Percentiles rank a stretch among this genome's conserved stretches.
phyloP scores from a whole-genome alignment of 352 stramenopile species.

The Globisporangium viniferum region DNA sequence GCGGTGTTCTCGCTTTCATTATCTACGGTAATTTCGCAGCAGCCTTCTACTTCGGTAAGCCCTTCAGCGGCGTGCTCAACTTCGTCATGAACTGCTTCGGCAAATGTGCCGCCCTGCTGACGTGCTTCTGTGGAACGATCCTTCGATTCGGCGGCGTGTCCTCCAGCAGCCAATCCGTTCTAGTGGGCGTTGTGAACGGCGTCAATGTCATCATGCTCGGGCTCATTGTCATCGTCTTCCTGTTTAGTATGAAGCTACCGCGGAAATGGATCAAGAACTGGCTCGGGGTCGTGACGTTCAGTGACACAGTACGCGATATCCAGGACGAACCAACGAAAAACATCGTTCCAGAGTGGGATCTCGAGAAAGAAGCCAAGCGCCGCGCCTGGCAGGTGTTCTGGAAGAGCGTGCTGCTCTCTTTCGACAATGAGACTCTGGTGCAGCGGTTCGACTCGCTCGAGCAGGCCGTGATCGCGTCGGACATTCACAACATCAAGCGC shows the following conservation, averaged over 20 bases:
- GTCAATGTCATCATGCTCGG: slow-evolving; percentile 42
- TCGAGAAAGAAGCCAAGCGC: slow-evolving; percentile 44
- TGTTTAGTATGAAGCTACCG: slow-evolving; percentile 34
- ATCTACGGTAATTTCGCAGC: slow-evolving; percentile 30
- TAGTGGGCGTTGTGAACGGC: slow-evolving; percentile 34
- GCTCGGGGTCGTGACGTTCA: slow-evolving; percentile 42
- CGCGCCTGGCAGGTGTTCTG: slow-evolving; percentile 56
- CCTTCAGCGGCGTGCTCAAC: slow-evolving; percentile 45
- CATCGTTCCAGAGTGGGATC: slow-evolving; percentile 32
- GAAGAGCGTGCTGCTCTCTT: slow-evolving; percentile 27
- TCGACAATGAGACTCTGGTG: slow-evolving; percentile 20
- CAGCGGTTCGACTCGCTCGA: slow-evolving; percentile 32
- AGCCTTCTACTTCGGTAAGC: slow-evolving; percentile 29
- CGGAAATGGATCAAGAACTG: slow-evolving; percentile 34
- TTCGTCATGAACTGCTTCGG: slow-evolving; percentile 45
- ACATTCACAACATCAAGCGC: slow-evolving; percentile 27
- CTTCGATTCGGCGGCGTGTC: slow-evolving; percentile 16
- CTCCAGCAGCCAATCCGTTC: slow-evolving; percentile 18
- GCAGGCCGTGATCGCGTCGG: slow-evolving; percentile 26
- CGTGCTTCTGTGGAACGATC: slow-evolving; percentile 28
- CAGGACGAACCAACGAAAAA: slow-evolving; percentile 23
- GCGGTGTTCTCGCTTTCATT: slow-evolving; percentile 19
- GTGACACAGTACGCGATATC: slow-evolving; percentile 33
- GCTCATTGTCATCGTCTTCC: slow-evolving; percentile 31
- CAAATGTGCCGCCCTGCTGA: slow-evolving; percentile 33